Conservation (phyloP, 2,329 filamentous ascomycete species). For the Neonectria magnoliae region DNA sequence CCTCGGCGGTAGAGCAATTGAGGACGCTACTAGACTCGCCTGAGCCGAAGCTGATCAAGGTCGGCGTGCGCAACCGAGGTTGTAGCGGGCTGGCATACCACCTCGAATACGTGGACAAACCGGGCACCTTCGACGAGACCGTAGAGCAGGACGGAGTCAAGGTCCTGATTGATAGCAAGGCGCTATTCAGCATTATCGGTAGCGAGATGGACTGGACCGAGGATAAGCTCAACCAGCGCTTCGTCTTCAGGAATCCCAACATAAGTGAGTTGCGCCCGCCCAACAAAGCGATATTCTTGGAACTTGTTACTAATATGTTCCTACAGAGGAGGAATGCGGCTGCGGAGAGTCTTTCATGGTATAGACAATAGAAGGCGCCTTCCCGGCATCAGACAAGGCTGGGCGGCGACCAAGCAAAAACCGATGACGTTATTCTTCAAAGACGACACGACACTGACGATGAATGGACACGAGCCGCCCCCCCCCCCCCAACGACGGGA, state of each 20-base stretch:
- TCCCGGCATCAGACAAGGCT: not conserved
- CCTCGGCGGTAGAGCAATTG: constrained; percentile 82
- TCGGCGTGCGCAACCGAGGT: constrained; percentile 92
- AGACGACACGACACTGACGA: constrained; percentile 27
- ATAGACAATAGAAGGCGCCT: constrained; percentile 42
- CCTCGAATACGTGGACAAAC: constrained; percentile 93
- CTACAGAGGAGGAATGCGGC: constrained; percentile 91
- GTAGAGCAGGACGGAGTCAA: constrained; percentile 97
- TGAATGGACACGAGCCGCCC: constrained; percentile 17
- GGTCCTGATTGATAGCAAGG: constrained; percentile 96
- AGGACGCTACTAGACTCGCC: constrained; percentile 82
- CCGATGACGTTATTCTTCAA: constrained; percentile 20
- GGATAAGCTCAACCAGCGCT: constrained; percentile 90
- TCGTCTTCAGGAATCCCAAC: constrained; percentile 96
- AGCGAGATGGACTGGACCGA: constrained; percentile 99
- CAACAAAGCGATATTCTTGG: not conserved
- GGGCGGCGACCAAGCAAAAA: not conserved
- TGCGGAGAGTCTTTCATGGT: constrained; percentile 98
- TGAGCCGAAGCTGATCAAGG: constrained; percentile 90
- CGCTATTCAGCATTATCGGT: constrained; percentile 96
- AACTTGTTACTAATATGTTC: constrained; percentile 43
- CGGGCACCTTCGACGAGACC: constrained; percentile 86
- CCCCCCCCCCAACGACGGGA: not conserved
- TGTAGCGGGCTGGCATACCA: constrained; percentile 95
- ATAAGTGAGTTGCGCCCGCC: constrained; percentile 79